These are phyloP conservation scores for Colletotrichum plurivorum DNA, from an alignment of 2,329 filamentous ascomycete species.

Conservation along the genomic window DNA sequence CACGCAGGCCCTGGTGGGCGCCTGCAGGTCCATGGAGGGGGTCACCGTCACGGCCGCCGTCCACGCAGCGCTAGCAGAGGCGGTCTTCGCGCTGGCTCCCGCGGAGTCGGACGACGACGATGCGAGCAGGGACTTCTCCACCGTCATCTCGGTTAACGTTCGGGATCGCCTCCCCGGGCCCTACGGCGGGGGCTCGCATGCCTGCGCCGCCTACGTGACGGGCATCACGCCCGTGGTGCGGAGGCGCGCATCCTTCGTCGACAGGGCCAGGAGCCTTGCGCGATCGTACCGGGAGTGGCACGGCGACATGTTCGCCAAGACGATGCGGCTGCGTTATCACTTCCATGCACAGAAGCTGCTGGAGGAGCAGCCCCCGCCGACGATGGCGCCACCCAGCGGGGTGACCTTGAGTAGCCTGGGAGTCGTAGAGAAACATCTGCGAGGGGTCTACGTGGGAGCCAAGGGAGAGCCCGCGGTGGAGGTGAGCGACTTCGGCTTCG, in stretches of 20 bases:
- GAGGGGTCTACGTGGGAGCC: too few relatives aligned
- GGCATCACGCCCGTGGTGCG: slow-evolving; percentile 5
- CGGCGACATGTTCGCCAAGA: slow-evolving; percentile 6
- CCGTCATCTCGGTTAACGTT: too few relatives aligned
- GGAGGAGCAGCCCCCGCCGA: slow-evolving; percentile 1
- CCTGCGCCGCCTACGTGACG: slow-evolving; percentile 3
- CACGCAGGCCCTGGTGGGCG: too few relatives aligned
- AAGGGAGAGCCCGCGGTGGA: background rate
- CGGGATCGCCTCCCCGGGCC: too few relatives aligned
- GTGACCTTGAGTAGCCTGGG: too few relatives aligned
- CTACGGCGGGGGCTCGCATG: background rate
- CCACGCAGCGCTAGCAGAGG: too few relatives aligned
- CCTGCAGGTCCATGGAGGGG: too few relatives aligned
- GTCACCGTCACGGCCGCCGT: too few relatives aligned
- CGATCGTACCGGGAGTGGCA: slow-evolving; percentile 2
- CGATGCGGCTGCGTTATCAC: slow-evolving; percentile 6
- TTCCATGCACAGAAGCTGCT: slow-evolving; percentile 6
- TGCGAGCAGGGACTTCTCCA: too few relatives aligned
- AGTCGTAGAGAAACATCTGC: too few relatives aligned
- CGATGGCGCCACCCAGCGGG: slow-evolving; percentile 1
- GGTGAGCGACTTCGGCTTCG: slow-evolving; percentile 3
- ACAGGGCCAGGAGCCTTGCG: slow-evolving; percentile 1
- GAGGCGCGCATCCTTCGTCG: slow-evolving; percentile 3
- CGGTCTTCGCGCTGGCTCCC: too few relatives aligned
- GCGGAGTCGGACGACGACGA: too few relatives aligned